A percentile compares a stretch with the other conserved stretches of the same genome.
phyloP scores from a whole-genome alignment of 83 land plant genomes.

The Picea abies region DNA sequence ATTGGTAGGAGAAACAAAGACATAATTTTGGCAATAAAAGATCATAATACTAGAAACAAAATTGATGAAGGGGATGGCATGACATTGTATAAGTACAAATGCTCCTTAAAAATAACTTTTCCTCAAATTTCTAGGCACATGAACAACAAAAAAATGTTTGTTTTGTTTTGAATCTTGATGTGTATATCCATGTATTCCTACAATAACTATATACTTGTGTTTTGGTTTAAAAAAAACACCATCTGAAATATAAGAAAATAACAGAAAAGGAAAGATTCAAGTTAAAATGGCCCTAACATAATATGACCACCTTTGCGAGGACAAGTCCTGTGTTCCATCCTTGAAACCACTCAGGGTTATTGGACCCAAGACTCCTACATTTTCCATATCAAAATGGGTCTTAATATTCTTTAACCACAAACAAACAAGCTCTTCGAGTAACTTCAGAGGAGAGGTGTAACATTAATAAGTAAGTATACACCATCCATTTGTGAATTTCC shows the following conservation, averaged over 20 bases:
- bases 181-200: not conserved
- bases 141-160: not conserved
- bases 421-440: not conserved
- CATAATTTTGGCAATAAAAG: no score
- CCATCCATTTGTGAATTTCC: no score
- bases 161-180: not conserved
- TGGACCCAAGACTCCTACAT: conserved; percentile 18
- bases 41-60: no score
- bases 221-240: not conserved
- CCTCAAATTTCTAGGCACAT: not conserved
- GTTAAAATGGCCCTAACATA: conserved; percentile 20
- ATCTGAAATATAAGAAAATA: not conserved
- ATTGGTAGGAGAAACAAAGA: no score
- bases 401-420: conserved; percentile 39
- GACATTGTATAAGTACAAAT: no score
- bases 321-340: no score
- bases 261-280: not conserved
- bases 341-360: no score
- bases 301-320: no score
- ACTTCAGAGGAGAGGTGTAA: not conserved
- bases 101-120: not conserved
- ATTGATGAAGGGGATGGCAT: no score
- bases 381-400: conserved; percentile 53
- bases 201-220: not conserved
- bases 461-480: conserved; percentile 2